Conservation (phyloP, 768 basidiomycete genomes). For the Boletus vermiculosoides region DNA sequence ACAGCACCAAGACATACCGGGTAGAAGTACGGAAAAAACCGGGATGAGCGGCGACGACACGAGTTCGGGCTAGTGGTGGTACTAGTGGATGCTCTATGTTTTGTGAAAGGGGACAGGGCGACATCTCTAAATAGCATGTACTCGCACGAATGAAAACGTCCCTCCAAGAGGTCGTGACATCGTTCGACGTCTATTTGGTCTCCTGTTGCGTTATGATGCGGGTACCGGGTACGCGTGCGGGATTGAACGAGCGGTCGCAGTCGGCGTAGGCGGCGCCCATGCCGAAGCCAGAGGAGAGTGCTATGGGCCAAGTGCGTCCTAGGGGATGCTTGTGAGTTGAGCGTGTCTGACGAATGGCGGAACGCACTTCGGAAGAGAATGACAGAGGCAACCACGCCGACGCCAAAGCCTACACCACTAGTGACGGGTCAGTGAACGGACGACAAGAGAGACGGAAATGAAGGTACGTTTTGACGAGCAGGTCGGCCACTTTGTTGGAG, state of each 20-base stretch:
- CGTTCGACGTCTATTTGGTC: constrained; percentile 20
- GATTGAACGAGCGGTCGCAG: constrained; percentile 92
- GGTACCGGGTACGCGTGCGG: constrained; percentile 82
- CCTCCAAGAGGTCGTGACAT: not conserved
- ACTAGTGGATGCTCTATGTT: constrained; percentile 14
- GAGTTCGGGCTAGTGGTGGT: not conserved
- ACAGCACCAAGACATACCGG: constrained; percentile 9
- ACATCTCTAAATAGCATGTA: constrained; percentile 28
- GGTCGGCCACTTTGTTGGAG: constrained; percentile 59
- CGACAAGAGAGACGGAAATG: not conserved
- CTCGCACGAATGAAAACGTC: not conserved
- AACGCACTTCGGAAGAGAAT: constrained; percentile 87
- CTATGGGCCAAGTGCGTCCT: constrained; percentile 94
- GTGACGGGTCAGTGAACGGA: constrained; percentile 8
- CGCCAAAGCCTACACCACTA: constrained; percentile 87
- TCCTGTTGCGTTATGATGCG: constrained; percentile 53
- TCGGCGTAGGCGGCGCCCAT: constrained; percentile 86
- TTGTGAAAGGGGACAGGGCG: constrained; percentile 1
- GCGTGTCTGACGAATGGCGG: not conserved
- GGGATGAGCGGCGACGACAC: constrained; percentile 11
- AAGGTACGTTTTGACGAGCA: constrained; percentile 82
- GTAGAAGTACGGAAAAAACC: constrained; percentile 17
- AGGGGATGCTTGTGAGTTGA: constrained; percentile 9
- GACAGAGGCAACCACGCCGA: constrained; percentile 85
- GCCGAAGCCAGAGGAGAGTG: constrained; percentile 83